Evolutionary conservation across 495 filamentous ascomycete species (phyloP).

Genomic region (Aspergillus biplanus): DNA sequence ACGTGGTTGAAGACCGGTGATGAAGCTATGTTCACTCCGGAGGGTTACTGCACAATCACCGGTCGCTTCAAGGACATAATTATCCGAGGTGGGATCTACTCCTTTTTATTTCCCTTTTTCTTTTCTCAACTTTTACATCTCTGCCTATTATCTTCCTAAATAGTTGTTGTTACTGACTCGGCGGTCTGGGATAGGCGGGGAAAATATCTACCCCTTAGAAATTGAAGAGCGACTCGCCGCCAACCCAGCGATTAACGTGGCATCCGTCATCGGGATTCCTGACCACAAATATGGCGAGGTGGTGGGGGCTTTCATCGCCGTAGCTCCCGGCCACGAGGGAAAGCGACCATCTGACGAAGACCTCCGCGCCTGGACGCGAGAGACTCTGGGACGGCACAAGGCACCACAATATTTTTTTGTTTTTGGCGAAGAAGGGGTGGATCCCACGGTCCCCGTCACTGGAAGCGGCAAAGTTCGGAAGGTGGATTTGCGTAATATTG

Average conservation of each 20-base stretch:
- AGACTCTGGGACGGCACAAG: slow-evolving; percentile 68
- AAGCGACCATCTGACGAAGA: slow-evolving; percentile 50
- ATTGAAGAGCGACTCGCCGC: slow-evolving; percentile 68
- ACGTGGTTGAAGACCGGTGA: slow-evolving; percentile 73
- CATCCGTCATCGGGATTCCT: slow-evolving; percentile 66
- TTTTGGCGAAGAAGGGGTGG: slow-evolving; percentile 63
- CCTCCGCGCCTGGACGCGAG: slow-evolving; percentile 61
- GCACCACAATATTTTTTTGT: slow-evolving; percentile 68
- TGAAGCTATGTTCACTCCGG: slow-evolving; percentile 66
- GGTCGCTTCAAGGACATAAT: slow-evolving; percentile 85
- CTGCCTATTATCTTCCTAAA: slow-evolving; percentile 1
- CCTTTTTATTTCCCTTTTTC: not conserved
- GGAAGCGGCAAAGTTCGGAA: slow-evolving; percentile 76
- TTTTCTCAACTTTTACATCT: not conserved
- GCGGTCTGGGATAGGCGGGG: slow-evolving; percentile 52
- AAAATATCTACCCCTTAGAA: slow-evolving; percentile 80
- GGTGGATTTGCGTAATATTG: slow-evolving; percentile 63
- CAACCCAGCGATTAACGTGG: slow-evolving; percentile 58
- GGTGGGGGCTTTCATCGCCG: slow-evolving; percentile 62
- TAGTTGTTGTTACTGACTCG: not conserved
- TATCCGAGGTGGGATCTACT: slow-evolving; percentile 60
- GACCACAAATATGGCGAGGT: slow-evolving; percentile 69
- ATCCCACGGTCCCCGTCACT: slow-evolving; percentile 60
- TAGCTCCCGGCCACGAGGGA: slow-evolving; percentile 27
- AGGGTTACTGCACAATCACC: slow-evolving; percentile 67